Evolutionary conservation across 2,329 filamentous ascomycete species (phyloP), one percentile per base, ranked within the genome.

Genomic region (Calonectria pteridis): DNA sequence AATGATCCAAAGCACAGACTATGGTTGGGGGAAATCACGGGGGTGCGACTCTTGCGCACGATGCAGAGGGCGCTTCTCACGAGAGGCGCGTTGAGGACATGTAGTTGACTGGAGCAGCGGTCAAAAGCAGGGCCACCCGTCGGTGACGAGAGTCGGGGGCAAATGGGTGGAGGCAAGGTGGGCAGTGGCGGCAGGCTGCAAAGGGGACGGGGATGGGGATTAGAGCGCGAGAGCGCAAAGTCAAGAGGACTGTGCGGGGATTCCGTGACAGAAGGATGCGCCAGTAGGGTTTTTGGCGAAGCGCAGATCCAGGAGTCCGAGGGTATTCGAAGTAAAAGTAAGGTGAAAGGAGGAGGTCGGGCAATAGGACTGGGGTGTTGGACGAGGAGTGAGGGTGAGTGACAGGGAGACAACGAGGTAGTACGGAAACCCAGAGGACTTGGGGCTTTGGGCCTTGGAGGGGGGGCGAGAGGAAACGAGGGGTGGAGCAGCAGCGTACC

Each of bases 401-500:
- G 74, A 74, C 67, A 72, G 69, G 75, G 67, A 72, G 63, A 69
- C 77, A 73, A 70, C 71, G 74, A 69, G 76, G 73, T 73, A 74
- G 79, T 59, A 70, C 74, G 67, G 68, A 35, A 68, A 78, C 72
- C 68, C 65, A 73, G 72, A 78, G 75, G 62, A 73, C 43, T 46
- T 46, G 40, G 40, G 40, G 20, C 40, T 46, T 46, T 46, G 33
- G 33, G 6, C 33, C 40, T 46, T 46, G 11, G 43, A 10, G 20
- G 59, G 40, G 63, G 51, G 58, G 73, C 49, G 33, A 40, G 33
- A 63, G 72, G 74, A 74, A 73, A 72, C 72, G 72, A 77, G 75
- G 71, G 77, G 79, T 80, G 79, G 79, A 70, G 79, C 78, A 80
- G 76, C 73, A 80, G 71, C 29, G 67, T 70, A 63, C 71, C 67